Conservation (phyloP, 345 rosid genomes). For the Aurinia saxatilis region DNA sequence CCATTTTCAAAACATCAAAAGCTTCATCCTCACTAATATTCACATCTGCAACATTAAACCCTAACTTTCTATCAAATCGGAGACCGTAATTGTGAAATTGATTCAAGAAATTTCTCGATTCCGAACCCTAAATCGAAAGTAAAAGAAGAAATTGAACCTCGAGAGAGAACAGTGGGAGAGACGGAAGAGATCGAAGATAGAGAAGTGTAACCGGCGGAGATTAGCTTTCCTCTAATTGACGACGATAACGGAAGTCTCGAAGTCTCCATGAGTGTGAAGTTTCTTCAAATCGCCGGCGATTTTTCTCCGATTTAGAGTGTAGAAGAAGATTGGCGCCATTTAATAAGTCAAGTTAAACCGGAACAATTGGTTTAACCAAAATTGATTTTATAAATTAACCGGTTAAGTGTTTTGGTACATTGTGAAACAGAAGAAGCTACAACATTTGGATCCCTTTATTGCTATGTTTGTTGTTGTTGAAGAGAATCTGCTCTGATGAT, state of each 20-base stretch:
- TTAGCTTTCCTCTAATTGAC: conserved; percentile 58
- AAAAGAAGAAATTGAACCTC: conserved; percentile 37
- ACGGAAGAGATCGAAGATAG: conserved; percentile 48
- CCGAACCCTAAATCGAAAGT: not conserved
- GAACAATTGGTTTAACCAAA: not conserved
- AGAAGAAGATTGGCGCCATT: conserved; percentile 5
- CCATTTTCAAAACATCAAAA: conserved; percentile 43
- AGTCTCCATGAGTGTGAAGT: conserved; percentile 51
- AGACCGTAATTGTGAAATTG: not conserved
- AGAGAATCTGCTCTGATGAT: conserved; percentile 60
- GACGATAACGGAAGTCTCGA: conserved; percentile 58
- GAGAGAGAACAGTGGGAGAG: conserved; percentile 50
- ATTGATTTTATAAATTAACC: not conserved
- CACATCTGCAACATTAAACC: conserved; percentile 34
- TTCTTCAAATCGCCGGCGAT: conserved; percentile 11
- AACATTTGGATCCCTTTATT: not conserved
- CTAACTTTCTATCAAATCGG: conserved; percentile 2
- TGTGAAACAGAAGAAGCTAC: not conserved
- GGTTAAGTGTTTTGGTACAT: not conserved
- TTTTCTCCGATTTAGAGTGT: not conserved
- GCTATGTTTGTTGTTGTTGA: conserved; percentile 26
- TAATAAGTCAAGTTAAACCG: conserved; percentile 10
- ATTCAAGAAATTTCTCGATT: not conserved
- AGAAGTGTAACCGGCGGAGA: conserved; percentile 57
- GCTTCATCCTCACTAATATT: conserved; percentile 57